Evolutionary conservation across 139 green algal species (phyloP).

Genomic region (Mesotaenium endlicherianum): DNA sequence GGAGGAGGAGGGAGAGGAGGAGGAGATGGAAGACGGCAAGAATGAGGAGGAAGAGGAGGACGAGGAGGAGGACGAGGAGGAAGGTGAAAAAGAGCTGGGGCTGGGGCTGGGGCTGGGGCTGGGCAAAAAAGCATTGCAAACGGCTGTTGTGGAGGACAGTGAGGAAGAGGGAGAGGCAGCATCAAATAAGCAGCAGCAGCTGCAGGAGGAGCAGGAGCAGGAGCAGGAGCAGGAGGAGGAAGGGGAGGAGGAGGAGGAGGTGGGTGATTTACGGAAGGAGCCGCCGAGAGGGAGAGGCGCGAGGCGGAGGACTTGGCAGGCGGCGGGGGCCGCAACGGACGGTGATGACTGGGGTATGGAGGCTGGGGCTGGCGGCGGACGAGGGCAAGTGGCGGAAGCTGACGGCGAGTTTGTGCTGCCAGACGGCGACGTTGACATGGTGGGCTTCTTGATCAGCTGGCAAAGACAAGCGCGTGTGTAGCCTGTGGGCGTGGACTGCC

Average conservation of each 20-base stretch:
- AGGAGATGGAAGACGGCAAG: background rate
- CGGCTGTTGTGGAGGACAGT: background rate
- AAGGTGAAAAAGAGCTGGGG: background rate
- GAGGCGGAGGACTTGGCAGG: constrained; percentile 43
- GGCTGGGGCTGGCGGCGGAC: background rate
- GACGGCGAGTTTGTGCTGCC: background rate
- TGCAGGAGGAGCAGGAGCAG: background rate
- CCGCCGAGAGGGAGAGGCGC: constrained; percentile 37
- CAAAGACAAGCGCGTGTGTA: no score
- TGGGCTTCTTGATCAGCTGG: no score
- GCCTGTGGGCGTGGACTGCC: no score
- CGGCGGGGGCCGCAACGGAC: no score
- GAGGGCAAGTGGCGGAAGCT: background rate
- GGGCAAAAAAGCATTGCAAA: background rate
- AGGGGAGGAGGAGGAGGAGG: background rate
- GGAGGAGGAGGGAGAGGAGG: background rate
- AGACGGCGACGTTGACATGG: no score
- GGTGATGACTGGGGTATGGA: background rate
- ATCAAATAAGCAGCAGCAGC: no score
- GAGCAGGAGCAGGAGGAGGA: background rate
- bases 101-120: background rate
- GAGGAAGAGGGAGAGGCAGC: background rate
- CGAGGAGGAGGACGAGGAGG: background rate
- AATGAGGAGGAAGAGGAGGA: background rate
- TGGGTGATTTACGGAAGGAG: background rate